Percentiles rank a stretch among this genome's conserved stretches.
These are phyloP conservation scores for Cochlearia excelsa DNA, from an alignment of 345 rosid genomes.

Conservation along the genomic window DNA sequence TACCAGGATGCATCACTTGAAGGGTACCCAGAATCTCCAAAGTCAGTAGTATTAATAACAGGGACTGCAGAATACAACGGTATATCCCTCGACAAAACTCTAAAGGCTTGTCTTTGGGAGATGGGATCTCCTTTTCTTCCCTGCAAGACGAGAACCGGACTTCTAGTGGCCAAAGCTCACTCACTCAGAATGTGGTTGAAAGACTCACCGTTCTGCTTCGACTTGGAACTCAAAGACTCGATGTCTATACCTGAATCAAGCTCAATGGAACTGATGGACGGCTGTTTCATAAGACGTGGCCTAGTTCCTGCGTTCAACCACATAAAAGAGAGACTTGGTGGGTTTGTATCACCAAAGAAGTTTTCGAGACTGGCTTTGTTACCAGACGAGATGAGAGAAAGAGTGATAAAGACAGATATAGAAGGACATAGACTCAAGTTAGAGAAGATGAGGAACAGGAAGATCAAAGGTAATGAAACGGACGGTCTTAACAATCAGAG, in stretches of 20 bases:
- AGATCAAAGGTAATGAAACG: slow-evolving; percentile 24
- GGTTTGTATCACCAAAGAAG: slow-evolving; percentile 75
- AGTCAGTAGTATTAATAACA: slow-evolving; percentile 81
- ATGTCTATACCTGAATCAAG: slow-evolving; percentile 59
- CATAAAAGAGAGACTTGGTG: slow-evolving; percentile 78
- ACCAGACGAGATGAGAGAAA: slow-evolving; percentile 63
- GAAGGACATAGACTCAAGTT: slow-evolving; percentile 59
- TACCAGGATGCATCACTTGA: slow-evolving; percentile 89
- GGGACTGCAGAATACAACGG: slow-evolving; percentile 85
- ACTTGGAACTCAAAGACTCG: slow-evolving; percentile 77
- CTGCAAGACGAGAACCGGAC: slow-evolving; percentile 72
- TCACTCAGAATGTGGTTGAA: slow-evolving; percentile 97
- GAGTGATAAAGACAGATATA: slow-evolving; percentile 67
- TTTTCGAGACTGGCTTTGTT: slow-evolving; percentile 81
- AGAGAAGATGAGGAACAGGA: slow-evolving; percentile 51
- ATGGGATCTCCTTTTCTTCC: slow-evolving; percentile 97
- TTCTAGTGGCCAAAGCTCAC: slow-evolving; percentile 85
- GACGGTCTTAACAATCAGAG: slow-evolving; percentile 16
- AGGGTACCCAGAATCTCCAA: slow-evolving; percentile 85
- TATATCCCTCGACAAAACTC: slow-evolving; percentile 73
- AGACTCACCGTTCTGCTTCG: slow-evolving; percentile 93
- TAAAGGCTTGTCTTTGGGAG: slow-evolving; percentile 93
- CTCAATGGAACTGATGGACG: slow-evolving; percentile 79
- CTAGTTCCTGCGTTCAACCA: slow-evolving; percentile 92
- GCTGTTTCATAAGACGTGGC: slow-evolving; percentile 77